These are phyloP conservation scores for Collybiopsis luxurians DNA, from an alignment of 768 basidiomycete genomes.

Conservation along the genomic window DNA sequence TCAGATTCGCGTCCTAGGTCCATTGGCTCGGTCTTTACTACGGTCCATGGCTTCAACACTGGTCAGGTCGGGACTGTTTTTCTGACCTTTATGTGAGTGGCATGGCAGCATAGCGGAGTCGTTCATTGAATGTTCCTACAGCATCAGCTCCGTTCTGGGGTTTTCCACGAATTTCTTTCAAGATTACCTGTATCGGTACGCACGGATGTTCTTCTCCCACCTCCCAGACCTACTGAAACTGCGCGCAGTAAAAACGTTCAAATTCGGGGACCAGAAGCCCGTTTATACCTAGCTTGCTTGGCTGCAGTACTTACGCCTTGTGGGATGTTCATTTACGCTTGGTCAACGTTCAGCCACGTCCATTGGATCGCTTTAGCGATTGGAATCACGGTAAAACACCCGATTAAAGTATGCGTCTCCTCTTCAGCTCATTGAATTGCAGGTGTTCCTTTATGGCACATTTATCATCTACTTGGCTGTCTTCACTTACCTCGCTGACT, in stretches of 20 bases:
- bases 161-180: conserved; percentile 45
- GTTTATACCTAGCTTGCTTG: conserved; percentile 54
- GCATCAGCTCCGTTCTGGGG: conserved; percentile 54
- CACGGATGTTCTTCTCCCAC: background rate
- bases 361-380: conserved; percentile 63
- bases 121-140: conserved; percentile 18
- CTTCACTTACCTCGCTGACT: conserved; percentile 64
- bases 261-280: conserved; percentile 50
- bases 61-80: conserved; percentile 63
- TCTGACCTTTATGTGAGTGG: conserved; percentile 49
- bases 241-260: conserved; percentile 28
- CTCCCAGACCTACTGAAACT: too few relatives aligned
- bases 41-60: conserved; percentile 56
- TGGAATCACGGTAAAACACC: conserved; percentile 41
- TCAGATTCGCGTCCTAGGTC: conserved; percentile 37
- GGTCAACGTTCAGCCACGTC: conserved; percentile 53
- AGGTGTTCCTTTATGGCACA: conserved; percentile 49
- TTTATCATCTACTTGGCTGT: conserved; percentile 58
- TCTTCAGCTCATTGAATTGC: background rate
- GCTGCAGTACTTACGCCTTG: conserved; percentile 52
- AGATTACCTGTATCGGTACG: conserved; percentile 48
- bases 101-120: background rate
- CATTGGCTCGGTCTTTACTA: conserved; percentile 51
- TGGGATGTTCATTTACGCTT: conserved; percentile 74
- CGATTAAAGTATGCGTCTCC: background rate